Base-by-base conservation (phyloP, 148 eudicot species). In the Nepenthes mirabilis region DNA sequence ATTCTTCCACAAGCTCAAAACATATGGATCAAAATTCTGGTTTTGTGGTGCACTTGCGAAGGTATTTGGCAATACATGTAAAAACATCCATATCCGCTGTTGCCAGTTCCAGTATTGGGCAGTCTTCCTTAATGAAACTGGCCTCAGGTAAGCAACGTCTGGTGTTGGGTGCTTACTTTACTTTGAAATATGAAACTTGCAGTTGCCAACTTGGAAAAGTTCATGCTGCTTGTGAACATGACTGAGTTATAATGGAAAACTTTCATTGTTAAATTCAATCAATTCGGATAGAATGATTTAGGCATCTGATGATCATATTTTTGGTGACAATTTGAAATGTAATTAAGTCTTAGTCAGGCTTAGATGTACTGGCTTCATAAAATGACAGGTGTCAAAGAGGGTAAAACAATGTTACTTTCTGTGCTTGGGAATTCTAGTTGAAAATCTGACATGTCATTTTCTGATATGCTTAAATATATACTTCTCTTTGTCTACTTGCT, bases 21-120 rank as follows among this genome's bases (percentile, higher is more conserved):
- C 77, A 56, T 63, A 37, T 69, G 77, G 83, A 50, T 76, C 82
- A 56, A 67, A 59, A 12, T 71, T 72, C 13, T 67, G 66, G 78
- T 60, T 75, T 33, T 59, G 49, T 57, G 52, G 56, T 61, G 54
- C 59, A 6, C 68, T 77, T 47, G 58, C 54, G 54, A 81, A 80
- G 43, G 33, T 79, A 57, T 89, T 89, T 77, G 65, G 62, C 64
- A 74, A 78, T 65, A 79, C 97, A 54, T 70, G 71, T 75, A 80
- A 56, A 74, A 82, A 79, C 67, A 67, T 84, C 13, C 82, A 72
- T 62, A 56, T 82, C 54, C 87, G 91, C 37, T 68, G 95, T 77
- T 82, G 72, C 74, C 97, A 93, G 68, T 69, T 89, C 53, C 65
- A 82, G 45, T 80, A 84, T 74, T 93, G 99, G 99, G 97, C 99